Evolutionary conservation across 805 yeast genomes (phyloP).

Genomic region (Teunomyces tritomae): DNA sequence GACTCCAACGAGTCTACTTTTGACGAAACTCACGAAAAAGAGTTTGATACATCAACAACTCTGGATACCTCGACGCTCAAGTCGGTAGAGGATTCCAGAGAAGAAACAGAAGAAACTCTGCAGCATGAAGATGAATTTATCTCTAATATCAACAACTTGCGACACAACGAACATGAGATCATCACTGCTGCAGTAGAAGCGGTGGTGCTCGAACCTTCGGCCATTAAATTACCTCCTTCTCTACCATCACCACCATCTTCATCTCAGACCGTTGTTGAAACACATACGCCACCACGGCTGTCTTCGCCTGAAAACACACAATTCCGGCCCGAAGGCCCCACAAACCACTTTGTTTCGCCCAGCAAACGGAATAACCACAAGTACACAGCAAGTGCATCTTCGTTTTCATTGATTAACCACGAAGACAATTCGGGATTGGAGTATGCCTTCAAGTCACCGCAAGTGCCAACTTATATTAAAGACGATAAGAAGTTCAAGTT

Average conservation of each 20-base stretch:
- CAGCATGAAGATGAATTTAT: constrained; percentile 17
- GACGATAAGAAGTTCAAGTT: constrained; percentile 42
- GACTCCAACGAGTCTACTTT: constrained; percentile 2
- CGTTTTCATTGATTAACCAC: constrained; percentile 23
- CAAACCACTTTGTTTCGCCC: constrained; percentile 13
- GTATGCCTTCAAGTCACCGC: constrained; percentile 27
- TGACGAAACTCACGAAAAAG: constrained; percentile 11
- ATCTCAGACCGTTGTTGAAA: too few relatives aligned
- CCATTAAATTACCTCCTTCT: background rate
- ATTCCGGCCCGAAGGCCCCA: background rate
- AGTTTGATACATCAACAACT: background rate
- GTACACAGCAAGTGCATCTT: constrained; percentile 15
- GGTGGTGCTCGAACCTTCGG: background rate
- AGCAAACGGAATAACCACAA: constrained; percentile 12
- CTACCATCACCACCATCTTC: background rate
- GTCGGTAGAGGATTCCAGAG: background rate
- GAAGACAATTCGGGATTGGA: constrained; percentile 29
- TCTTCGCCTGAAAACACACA: background rate
- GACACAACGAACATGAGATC: constrained; percentile 25
- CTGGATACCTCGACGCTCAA: background rate
- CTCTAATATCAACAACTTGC: constrained; percentile 21
- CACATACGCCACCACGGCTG: background rate
- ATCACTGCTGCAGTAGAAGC: background rate
- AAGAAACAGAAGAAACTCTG: constrained; percentile 3
- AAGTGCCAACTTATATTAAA: constrained; percentile 38